These are phyloP conservation scores for Eruca vesicaria DNA, from an alignment of 441 rosid species.

Conservation along the genomic window DNA sequence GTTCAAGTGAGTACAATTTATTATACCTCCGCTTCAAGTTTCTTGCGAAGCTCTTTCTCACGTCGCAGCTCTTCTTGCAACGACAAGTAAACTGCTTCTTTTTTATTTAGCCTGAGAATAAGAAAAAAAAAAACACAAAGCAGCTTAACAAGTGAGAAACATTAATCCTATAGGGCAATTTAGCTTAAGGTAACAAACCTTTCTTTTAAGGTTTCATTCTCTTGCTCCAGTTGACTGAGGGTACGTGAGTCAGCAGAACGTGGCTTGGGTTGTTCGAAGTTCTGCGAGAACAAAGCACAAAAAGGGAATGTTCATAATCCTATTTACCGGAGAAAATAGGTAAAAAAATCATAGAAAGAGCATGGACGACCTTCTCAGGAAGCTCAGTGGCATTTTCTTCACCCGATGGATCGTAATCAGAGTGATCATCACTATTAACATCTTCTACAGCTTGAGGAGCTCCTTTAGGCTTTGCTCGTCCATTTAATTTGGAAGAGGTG, in stretches of 20 bases:
- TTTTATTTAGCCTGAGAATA: conserved; percentile 43
- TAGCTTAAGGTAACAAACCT: conserved; percentile 41
- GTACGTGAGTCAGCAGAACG: conserved; percentile 28
- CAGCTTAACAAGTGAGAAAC: not conserved
- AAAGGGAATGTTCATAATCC: not conserved
- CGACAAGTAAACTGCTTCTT: conserved; percentile 33
- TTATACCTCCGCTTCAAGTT: conserved; percentile 58
- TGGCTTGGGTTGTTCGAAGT: conserved; percentile 12
- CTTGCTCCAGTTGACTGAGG: conserved; percentile 49
- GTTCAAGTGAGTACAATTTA: not conserved
- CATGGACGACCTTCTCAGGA: conserved; percentile 27
- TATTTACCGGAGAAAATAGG: conserved; percentile 22
- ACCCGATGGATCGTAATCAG: conserved; percentile 26
- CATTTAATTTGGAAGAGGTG: conserved; percentile 27
- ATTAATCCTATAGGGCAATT: not conserved
- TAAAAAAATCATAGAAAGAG: conserved; percentile 11
- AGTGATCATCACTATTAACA: conserved; percentile 37
- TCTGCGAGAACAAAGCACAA: not conserved
- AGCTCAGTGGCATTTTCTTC: conserved; percentile 30
- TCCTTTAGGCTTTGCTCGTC: conserved; percentile 35
- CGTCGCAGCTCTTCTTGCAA: conserved; percentile 34
- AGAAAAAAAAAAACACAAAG: not conserved
- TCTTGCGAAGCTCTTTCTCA: conserved; percentile 50
- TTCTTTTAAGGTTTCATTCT: conserved; percentile 53
- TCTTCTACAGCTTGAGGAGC: conserved; percentile 29